Base-by-base conservation (phyloP, 352 stramenopile species). In the Phytophthora vignae region DNA sequence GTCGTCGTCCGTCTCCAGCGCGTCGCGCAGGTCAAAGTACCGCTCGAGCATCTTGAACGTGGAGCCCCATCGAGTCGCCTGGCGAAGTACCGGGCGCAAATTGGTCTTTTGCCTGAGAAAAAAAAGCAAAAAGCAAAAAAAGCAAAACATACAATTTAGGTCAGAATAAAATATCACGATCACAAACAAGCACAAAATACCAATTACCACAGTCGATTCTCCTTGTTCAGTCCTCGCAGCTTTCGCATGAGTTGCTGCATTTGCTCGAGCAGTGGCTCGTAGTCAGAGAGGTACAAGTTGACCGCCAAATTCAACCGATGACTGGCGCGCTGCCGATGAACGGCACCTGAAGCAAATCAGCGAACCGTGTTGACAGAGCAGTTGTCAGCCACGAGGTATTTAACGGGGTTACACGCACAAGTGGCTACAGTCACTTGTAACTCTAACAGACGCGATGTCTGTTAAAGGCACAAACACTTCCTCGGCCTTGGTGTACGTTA, bases 231-330 rank as follows among this genome's bases (percentile, higher is more conserved):
- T 15, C 60, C n/a, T 8, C 60, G 33, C 15, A 67, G 60, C 33
- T 67, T 67, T 19, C 33, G 31, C 50, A 67, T 60, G 10, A 67
- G 60, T 22, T 44, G 21, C 27, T 59, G 48, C 2, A 46, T 12
- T 33, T 63, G 40, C 0, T 66, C 60, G 31, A 59, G 60, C 15
- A 52, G 11, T 5, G n/a, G 10, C 19, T 66, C 60, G 33, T 66
- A 58, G 4, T 58, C 49, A 10, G 9, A 15, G 15, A 67, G 19
- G 29, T 29, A 40, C 4, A 29, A 3, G 15, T 67, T 48, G 2
- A 67, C 48, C 15, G 33, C 60, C 5, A 67, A 42, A 44, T 59
- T 59, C 19, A 67, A 9, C 2, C 33, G 31, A 40, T 67, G 49
- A 7, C 19, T 46, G 3, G 49, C 31, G 36, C 19, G 59, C n/a